Evolutionary conservation across 2,329 filamentous ascomycete genomes (phyloP).

Genomic region (Fusarium penzigii): DNA sequence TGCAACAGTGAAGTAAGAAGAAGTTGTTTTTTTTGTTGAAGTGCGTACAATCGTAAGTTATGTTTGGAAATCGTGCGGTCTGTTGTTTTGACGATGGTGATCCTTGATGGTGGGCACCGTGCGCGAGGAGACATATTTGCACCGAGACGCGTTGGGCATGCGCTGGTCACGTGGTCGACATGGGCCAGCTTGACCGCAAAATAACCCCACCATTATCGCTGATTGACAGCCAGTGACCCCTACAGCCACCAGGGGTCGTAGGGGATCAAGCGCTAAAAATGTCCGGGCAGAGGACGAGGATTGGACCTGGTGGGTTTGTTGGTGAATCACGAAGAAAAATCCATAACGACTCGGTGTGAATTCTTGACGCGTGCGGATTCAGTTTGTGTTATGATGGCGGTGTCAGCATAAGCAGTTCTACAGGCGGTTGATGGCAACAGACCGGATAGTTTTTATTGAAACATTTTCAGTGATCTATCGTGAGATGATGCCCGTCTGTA

Average conservation of each 20-base stretch:
- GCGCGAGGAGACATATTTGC: not conserved
- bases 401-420: not conserved
- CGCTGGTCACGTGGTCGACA: not conserved
- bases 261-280: not conserved
- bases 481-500: too few relatives aligned
- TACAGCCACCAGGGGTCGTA: not conserved
- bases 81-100: not conserved
- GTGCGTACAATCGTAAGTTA: conserved; percentile 1
- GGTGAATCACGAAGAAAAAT: not conserved
- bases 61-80: not conserved
- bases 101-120: not conserved
- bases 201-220: not conserved
- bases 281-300: not conserved
- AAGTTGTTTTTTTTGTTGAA: conserved; percentile 2
- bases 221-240: not conserved
- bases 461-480: too few relatives aligned
- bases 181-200: not conserved
- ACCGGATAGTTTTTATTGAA: too few relatives aligned
- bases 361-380: not conserved
- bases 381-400: not conserved
- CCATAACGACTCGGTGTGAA: not conserved
- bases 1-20: conserved; percentile 1
- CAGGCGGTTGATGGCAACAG: too few relatives aligned
- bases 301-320: not conserved
- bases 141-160: not conserved